Evolutionary conservation across 2,329 filamentous ascomycete genomes (phyloP).

Genomic region (Myriosclerotinia scirpicola): DNA sequence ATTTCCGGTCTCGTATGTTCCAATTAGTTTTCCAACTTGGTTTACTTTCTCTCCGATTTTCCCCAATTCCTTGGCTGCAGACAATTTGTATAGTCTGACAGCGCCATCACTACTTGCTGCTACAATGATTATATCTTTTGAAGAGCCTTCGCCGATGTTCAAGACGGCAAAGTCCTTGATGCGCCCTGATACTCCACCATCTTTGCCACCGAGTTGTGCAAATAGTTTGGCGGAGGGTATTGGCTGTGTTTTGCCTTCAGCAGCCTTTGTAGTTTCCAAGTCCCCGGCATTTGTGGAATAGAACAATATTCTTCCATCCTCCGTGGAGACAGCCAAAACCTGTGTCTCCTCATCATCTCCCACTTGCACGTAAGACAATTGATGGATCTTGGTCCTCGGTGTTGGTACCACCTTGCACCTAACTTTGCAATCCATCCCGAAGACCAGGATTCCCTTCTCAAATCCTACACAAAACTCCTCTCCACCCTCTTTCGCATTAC

Average conservation of each 20-base stretch:
- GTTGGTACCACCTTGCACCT: conserved; percentile 70
- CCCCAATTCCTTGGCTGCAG: conserved; percentile 36
- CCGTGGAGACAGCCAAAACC: conserved; percentile 78
- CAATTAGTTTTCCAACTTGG: conserved; percentile 57
- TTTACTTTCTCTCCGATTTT: conserved; percentile 41
- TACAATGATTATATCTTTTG: conserved; percentile 57
- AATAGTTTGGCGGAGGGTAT: conserved; percentile 64
- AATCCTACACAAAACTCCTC: conserved; percentile 90
- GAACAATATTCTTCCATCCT: conserved; percentile 84
- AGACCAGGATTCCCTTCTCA: conserved; percentile 80
- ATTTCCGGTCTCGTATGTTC: conserved; percentile 80
- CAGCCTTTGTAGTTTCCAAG: conserved; percentile 41
- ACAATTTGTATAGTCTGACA: conserved; percentile 73
- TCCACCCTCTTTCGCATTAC: conserved; percentile 60
- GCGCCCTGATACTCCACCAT: conserved; percentile 66
- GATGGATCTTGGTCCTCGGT: conserved; percentile 75
- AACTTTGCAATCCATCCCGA: conserved; percentile 83
- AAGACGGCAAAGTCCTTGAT: conserved; percentile 84
- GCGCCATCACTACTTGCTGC: conserved; percentile 83
- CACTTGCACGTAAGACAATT: conserved; percentile 68
- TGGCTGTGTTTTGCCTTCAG: conserved; percentile 46
- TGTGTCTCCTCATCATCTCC: conserved; percentile 50
- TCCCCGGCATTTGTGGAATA: conserved; percentile 66
- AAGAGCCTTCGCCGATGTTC: conserved; percentile 41
- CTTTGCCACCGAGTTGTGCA: conserved; percentile 76